Base-by-base conservation (phyloP, 2,329 filamentous ascomycete species). In the Curvularia spicifera region DNA sequence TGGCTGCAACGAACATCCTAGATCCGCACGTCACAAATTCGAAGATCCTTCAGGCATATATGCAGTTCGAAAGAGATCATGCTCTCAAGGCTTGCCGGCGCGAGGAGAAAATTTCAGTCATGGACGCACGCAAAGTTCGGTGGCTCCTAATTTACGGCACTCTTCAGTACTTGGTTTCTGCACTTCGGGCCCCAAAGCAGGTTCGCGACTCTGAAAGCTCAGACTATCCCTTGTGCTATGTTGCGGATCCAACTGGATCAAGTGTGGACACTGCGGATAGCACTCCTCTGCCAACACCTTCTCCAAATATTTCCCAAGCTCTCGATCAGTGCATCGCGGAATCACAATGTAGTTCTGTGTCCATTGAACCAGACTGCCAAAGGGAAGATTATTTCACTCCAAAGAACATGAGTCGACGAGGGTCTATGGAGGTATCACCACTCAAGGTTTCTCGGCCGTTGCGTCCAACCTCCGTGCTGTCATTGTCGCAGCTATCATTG, bases 81-180 rank as follows among this genome's bases (percentile, higher is more conserved):
- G 78, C 68, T 40, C 59, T 79, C 20, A 87, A 84, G 59, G 53
- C 79, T 18, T 86, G 84, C 62, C 78, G 79, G 0, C 65, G 65
- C 18, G 85, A 89, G 57, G 86, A 85, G 56, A 87, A 85, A 68
- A 71, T 89, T 0, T 83, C 84, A 0, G 77, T 86, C 10, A 79
- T 83, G 8, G 91, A 94, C 62, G 89, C 86, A 1, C 86, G 91
- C 40, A 93, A 92, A 74, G 84, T 93, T 15, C 83, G 91, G 39
- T 95, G 91, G 91, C 85, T 93, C 29, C 72, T 93, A 35, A 83
- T 94, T 6, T 94, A 94, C 68, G 84, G 87, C 18, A 83, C 87
- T 3, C 83, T 91, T 56, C 91, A 95, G 71, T 88, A 87, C n/a
- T 81, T 95, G 1, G 82, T 84, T 9, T 85, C 85, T 52, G 87